Percentiles rank a stretch among this genome's conserved stretches.
Conservation (phyloP, 2,329 filamentous ascomycete genomes). For the Exserohilum rostratum region DNA sequence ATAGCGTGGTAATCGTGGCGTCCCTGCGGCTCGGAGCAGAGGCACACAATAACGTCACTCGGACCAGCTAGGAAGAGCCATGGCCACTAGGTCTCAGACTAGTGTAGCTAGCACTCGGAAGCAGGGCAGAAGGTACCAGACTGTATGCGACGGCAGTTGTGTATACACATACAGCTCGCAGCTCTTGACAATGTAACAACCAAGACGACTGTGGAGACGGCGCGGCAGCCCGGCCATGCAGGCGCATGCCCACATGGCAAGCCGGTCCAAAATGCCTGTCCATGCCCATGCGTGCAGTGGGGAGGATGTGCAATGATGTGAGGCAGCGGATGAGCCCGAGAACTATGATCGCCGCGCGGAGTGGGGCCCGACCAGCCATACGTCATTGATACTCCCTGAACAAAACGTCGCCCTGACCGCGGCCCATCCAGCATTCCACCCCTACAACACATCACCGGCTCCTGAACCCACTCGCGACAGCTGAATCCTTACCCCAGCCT, state of each 20-base stretch:
- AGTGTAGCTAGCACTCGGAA: not conserved
- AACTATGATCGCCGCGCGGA: conserved; percentile 17
- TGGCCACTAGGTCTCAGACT: conserved; percentile 17
- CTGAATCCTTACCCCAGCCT: not conserved
- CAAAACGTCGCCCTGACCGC: conserved; percentile 30
- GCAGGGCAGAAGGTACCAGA: conserved; percentile 1
- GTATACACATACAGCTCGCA: not conserved
- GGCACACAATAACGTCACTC: conserved; percentile 25
- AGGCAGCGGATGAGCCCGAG: conserved; percentile 12
- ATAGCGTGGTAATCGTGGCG: conserved; percentile 19
- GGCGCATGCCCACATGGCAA: not conserved
- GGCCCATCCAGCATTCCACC: conserved; percentile 10
- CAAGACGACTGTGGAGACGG: not conserved
- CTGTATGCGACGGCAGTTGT: not conserved
- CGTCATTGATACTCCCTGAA: conserved; percentile 29
- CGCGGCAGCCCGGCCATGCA: not conserved
- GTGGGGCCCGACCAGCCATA: conserved; percentile 13
- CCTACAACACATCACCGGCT: conserved; percentile 16
- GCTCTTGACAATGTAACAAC: not conserved
- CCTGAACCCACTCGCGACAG: not conserved
- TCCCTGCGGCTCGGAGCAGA: conserved; percentile 4
- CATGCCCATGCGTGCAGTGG: conserved; percentile 13
- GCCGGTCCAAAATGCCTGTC: not conserved
- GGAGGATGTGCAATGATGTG: conserved; percentile 17
- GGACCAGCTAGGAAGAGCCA: conserved; percentile 2